A percentile compares a stretch with the other conserved stretches of the same genome.
These are phyloP conservation scores for Paecilomyces variotii DNA, from an alignment of 2,329 filamentous ascomycete genomes.

Conservation along the genomic window DNA sequence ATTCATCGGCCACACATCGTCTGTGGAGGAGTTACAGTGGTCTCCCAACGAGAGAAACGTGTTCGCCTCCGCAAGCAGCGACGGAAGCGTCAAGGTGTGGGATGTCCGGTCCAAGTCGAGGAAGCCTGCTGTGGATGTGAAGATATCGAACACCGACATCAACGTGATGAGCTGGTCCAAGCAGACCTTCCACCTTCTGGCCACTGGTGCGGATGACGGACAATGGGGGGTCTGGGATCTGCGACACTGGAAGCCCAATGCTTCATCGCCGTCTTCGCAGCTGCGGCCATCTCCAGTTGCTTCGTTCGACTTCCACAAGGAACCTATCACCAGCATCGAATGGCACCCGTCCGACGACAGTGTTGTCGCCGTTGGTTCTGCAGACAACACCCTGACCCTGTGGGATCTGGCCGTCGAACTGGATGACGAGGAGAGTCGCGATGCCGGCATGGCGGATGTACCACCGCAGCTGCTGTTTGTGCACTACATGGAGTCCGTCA, in stretches of 20 bases:
- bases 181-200: conserved; percentile 80
- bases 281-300: conserved; percentile 72
- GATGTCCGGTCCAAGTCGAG: conserved; percentile 86
- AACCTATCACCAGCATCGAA: conserved; percentile 91
- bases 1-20: conserved; percentile 75
- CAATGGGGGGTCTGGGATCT: conserved; percentile 96
- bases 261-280: conserved; percentile 38
- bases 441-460: conserved; percentile 79
- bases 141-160: conserved; percentile 76
- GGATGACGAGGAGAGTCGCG: conserved; percentile 92
- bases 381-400: conserved; percentile 86
- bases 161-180: conserved; percentile 96
- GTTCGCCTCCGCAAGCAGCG: conserved; percentile 87
- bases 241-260: conserved; percentile 77
- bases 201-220: conserved; percentile 87
- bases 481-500: conserved; percentile 89
- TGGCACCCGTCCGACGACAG: conserved; percentile 98
- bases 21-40: conserved; percentile 95
- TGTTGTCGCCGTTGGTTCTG: conserved; percentile 84
- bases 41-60: conserved; percentile 87
- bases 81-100: conserved; percentile 94
- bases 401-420: conserved; percentile 97
- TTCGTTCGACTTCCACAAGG: conserved; percentile 88
- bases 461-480: conserved; percentile 93
- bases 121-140: conserved; percentile 77